Conservation (phyloP, 352 stramenopile genomes). For the Phytophthora cactorum region DNA sequence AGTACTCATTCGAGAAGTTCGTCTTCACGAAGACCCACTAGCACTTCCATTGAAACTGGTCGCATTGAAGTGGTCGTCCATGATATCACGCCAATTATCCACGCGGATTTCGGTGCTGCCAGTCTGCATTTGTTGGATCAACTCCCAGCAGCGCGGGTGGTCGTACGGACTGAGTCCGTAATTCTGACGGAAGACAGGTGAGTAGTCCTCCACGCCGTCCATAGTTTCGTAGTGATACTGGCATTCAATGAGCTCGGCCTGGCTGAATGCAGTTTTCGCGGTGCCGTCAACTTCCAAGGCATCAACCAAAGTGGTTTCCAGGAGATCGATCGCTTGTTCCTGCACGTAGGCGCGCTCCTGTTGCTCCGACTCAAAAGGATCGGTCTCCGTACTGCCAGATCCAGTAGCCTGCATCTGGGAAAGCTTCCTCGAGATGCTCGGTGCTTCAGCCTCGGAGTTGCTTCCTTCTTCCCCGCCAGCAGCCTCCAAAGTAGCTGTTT, state of each 20-base stretch:
- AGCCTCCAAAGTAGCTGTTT: background rate
- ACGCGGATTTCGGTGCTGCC: slow-evolving; percentile 14
- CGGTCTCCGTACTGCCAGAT: background rate
- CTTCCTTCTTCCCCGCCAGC: background rate
- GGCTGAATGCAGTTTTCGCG: slow-evolving; percentile 30
- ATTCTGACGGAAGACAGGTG: slow-evolving; percentile 31
- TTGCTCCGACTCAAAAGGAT: slow-evolving; percentile 17
- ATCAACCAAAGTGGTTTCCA: slow-evolving; percentile 23
- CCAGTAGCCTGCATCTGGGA: background rate
- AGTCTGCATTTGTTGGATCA: slow-evolving; percentile 23
- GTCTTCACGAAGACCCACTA: no score
- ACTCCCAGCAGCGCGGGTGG: slow-evolving; percentile 30
- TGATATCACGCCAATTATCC: slow-evolving; percentile 11
- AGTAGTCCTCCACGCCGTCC: slow-evolving; percentile 40
- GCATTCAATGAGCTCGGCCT: slow-evolving; percentile 45
- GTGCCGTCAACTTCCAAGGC: slow-evolving; percentile 31
- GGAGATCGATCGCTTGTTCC: slow-evolving; percentile 25
- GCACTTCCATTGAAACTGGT: no score
- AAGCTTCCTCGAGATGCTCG: slow-evolving; percentile 6
- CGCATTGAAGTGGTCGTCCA: no score
- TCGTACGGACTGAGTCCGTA: slow-evolving; percentile 25
- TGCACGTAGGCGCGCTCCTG: slow-evolving; percentile 25
- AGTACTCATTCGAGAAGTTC: no score
- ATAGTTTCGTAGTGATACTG: slow-evolving; percentile 31
- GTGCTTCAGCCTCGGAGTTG: background rate